phyloP scores from a whole-genome alignment of 345 rosid species.

The Orychophragmus violaceus region DNA sequence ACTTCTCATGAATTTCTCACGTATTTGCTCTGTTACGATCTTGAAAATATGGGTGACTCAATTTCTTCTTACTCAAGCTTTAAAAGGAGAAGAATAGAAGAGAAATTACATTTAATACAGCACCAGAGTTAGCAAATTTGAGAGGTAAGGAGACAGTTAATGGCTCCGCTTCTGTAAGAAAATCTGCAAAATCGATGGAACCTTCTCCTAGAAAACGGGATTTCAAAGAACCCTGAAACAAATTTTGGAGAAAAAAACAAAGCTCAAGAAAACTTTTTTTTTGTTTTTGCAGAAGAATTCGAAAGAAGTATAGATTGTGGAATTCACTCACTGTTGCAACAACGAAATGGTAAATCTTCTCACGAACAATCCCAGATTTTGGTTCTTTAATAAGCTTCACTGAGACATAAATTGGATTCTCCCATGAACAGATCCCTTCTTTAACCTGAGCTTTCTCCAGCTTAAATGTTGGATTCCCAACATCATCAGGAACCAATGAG shows the following conservation, averaged over 20 bases:
- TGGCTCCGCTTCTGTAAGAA: constrained; percentile 55
- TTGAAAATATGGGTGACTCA: too few species aligned
- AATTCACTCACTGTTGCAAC: constrained; percentile 59
- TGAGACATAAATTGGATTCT: constrained; percentile 68
- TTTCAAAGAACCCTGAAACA: constrained; percentile 75
- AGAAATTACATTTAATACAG: constrained; percentile 61
- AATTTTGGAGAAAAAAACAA: not conserved
- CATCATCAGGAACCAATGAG: constrained; percentile 89
- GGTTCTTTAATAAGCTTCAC: constrained; percentile 59
- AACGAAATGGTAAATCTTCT: constrained; percentile 79
- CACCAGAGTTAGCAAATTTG: constrained; percentile 48
- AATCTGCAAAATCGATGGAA: constrained; percentile 87
- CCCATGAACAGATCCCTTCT: constrained; percentile 88
- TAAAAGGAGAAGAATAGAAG: not conserved
- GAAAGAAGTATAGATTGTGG: not conserved
- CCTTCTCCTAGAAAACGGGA: constrained; percentile 84
- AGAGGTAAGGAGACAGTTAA: constrained; percentile 75
- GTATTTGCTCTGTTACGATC: too few species aligned
- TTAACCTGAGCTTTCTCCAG: constrained; percentile 63
- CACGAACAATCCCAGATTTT: constrained; percentile 66
- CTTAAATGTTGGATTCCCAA: constrained; percentile 73
- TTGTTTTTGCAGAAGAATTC: not conserved
- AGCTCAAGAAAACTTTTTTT: not conserved
- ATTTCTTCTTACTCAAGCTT: not conserved
- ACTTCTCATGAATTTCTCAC: not conserved